Percentiles rank a stretch among this genome's conserved stretches.
Evolutionary conservation across 305 asterid genomes (phyloP).

Genomic region (Fraxinus dipetala): DNA sequence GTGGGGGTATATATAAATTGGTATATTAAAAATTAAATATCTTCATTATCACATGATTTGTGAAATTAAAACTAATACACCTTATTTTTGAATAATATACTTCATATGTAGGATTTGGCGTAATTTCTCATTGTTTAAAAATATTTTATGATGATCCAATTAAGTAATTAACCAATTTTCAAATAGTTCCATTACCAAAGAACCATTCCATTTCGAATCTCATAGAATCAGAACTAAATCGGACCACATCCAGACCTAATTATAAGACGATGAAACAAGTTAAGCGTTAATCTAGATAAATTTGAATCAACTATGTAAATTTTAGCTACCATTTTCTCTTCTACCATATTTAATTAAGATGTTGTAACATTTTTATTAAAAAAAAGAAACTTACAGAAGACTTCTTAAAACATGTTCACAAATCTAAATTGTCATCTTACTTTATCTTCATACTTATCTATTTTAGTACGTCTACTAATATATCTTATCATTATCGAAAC

Average conservation of each 20-base stretch:
- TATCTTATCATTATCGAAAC: background rate
- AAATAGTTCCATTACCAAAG: background rate
- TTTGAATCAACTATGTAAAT: background rate
- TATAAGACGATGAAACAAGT: too few relatives aligned
- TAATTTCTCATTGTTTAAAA: too few relatives aligned
- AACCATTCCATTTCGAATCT: background rate
- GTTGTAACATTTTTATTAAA: too few relatives aligned
- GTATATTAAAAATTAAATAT: too few relatives aligned
- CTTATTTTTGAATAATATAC: too few relatives aligned
- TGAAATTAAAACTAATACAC: too few relatives aligned
- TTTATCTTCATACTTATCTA: background rate
- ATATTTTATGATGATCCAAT: too few relatives aligned
- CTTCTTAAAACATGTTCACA: background rate
- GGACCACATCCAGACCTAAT: background rate
- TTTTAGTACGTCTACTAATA: background rate
- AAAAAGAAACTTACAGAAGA: background rate
- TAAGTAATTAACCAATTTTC: background rate
- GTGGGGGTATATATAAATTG: too few relatives aligned
- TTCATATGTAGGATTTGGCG: too few relatives aligned
- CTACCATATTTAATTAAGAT: too few relatives aligned
- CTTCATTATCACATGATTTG: too few relatives aligned
- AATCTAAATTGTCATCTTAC: background rate
- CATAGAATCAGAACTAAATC: background rate
- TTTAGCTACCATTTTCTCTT: background rate
- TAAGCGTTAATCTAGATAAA: background rate